Conservation (phyloP, 306 rosid genomes). For the Betula pendula region DNA sequence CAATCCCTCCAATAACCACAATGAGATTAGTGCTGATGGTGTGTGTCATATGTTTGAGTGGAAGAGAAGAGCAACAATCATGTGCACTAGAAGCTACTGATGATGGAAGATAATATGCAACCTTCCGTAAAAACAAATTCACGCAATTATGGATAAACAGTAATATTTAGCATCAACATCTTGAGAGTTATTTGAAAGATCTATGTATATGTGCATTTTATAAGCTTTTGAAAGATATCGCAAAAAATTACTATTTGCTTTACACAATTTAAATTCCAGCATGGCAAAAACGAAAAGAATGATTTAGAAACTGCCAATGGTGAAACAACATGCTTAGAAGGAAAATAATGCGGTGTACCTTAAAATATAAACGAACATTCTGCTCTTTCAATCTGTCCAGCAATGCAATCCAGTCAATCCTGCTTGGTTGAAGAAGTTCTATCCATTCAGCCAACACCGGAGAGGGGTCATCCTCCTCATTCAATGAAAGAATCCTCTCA, state of each 20-base stretch:
- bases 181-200: background rate
- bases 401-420: conserved; percentile 72
- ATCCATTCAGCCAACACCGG: conserved; percentile 69
- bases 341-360: conserved; percentile 49
- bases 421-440: conserved; percentile 71
- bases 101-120: background rate
- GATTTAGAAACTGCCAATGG: background rate
- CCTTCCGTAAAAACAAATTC: background rate
- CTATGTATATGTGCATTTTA: background rate
- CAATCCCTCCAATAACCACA: background rate
- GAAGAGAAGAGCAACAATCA: background rate
- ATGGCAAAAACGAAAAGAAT: conserved; percentile 1
- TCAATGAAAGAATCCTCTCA: conserved; percentile 50
- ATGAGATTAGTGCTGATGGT: conserved; percentile 1
- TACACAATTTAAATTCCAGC: conserved; percentile 5
- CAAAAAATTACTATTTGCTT: background rate
- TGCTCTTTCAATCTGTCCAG: conserved; percentile 64
- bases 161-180: background rate
- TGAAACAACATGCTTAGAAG: background rate
- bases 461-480: conserved; percentile 49
- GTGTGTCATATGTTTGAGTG: background rate
- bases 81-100: background rate
- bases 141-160: background rate
- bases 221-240: background rate
- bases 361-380: conserved; percentile 51